A percentile compares a stretch with the other conserved stretches of the same genome.
Conservation (phyloP, 2,329 filamentous ascomycete genomes). For the Botrytis pseudocinerea region DNA sequence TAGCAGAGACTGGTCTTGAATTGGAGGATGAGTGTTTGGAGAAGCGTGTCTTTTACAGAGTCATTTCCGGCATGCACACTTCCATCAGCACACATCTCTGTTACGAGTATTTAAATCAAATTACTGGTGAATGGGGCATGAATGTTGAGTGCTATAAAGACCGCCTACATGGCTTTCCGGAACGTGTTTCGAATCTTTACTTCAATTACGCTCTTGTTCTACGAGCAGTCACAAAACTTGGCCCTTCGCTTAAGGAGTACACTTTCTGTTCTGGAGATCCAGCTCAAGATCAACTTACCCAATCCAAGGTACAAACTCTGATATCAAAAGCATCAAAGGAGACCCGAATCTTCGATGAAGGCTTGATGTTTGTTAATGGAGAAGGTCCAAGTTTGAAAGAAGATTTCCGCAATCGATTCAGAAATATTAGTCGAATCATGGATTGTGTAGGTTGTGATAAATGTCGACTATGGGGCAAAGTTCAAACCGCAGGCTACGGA, state of each 20-base stretch:
- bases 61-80: constrained; percentile 96
- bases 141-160: constrained; percentile 87
- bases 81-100: constrained; percentile 96
- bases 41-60: constrained; percentile 96
- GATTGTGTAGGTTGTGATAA: constrained; percentile 99
- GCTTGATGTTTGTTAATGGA: constrained; percentile 85
- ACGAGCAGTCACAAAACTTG: constrained; percentile 86
- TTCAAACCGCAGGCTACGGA: constrained; percentile 93
- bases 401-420: constrained; percentile 95
- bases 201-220: constrained; percentile 98
- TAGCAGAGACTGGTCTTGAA: constrained; percentile 67
- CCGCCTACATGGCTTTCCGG: constrained; percentile 80
- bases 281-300: constrained; percentile 75
- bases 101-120: constrained; percentile 94
- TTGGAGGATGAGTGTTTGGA: constrained; percentile 91
- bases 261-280: constrained; percentile 90
- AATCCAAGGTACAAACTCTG: constrained; percentile 76
- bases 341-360: constrained; percentile 90
- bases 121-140: constrained; percentile 87
- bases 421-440: constrained; percentile 96
- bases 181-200: constrained; percentile 95
- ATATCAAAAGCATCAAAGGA: constrained; percentile 67
- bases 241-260: constrained; percentile 75
- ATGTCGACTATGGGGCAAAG: constrained; percentile 95
- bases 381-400: constrained; percentile 81